A percentile compares a stretch with the other conserved stretches of the same genome.
Conservation (phyloP, 805 yeast species). For the Candida dajiaensis region DNA sequence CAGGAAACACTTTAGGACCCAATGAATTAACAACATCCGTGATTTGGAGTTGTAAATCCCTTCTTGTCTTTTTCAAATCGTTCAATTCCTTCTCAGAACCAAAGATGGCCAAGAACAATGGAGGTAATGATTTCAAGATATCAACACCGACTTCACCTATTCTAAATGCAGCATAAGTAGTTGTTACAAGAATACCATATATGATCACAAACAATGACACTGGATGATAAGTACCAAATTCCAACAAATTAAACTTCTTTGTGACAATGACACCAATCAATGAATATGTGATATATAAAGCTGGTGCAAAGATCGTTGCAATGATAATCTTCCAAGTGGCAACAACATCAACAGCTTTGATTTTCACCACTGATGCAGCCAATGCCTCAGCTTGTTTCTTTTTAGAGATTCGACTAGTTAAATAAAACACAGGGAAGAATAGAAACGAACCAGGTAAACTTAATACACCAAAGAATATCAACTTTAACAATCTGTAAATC, state of each 20-base stretch:
- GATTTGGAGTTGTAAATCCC: constrained; percentile 59
- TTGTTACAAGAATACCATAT: constrained; percentile 55
- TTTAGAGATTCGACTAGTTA: constrained; percentile 63
- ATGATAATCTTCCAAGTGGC: constrained; percentile 95
- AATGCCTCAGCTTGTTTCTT: constrained; percentile 73
- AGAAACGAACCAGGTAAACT: constrained; percentile 82
- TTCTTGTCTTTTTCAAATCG: constrained; percentile 54
- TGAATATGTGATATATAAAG: constrained; percentile 75
- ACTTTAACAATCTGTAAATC: constrained; percentile 43
- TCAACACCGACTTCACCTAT: constrained; percentile 93
- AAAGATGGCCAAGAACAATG: constrained; percentile 44
- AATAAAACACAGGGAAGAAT: constrained; percentile 80
- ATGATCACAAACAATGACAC: constrained; percentile 35
- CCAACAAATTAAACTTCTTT: constrained; percentile 26
- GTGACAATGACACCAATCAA: constrained; percentile 32
- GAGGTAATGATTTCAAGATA: constrained; percentile 71
- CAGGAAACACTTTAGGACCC: constrained; percentile 87
- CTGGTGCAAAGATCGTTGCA: constrained; percentile 78
- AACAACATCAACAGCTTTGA: constrained; percentile 83
- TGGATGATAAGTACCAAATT: constrained; percentile 13
- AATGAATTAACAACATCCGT: constrained; percentile 74
- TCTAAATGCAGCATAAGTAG: constrained; percentile 80
- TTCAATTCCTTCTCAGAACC: constrained; percentile 37
- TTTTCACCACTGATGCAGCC: constrained; percentile 86
- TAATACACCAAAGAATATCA: constrained; percentile 46